Base-by-base conservation (phyloP, 345 rosid genomes). In the Salix exigua region DNA sequence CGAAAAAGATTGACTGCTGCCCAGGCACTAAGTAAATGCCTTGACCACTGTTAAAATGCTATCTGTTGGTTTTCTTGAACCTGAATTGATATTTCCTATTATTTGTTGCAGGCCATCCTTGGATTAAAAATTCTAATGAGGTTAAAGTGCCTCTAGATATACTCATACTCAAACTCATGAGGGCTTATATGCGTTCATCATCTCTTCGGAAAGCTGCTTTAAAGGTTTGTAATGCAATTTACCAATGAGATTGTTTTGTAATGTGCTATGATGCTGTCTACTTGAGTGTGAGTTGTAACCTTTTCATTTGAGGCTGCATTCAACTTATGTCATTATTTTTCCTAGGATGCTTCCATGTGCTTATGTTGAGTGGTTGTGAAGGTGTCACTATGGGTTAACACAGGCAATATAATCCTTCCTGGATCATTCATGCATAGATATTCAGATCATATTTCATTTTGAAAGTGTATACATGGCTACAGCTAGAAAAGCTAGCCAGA, bases 1-100 rank as follows among this genome's bases (percentile, higher is more conserved):
- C 78, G 98, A 46, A 96, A 88, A 84, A 84, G 99, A 81, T 83
- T 92, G 92, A 90, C 98, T 77, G 97, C 99, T 51, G 91, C 97
- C 77, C 98, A 96, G 86, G 99, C 98, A 68, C 75, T 96, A 68
- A 80, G 99, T 96, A 75, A 86, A 93, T 86, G 74, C 81, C 33
- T 30, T 61, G 31, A 68, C 21, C n/a, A 1, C 53, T 31, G 33
- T 48, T 13, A 16, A 28, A 48, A 17, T 4, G 10, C 69, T 60
- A 40, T 2, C 28, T 10, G 7, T 23, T 4, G 46, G 11, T 6
- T 58, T 44, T 16, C 12, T 33, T 42, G 21, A 1, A 10, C 33
- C n/a, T 64, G 60, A 2, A n/a, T 25, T 76, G 63, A 66, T 61
- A 78, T 70, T 78, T 62, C 38, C 69, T 13, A 67, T 55, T 42